A percentile compares a stretch with the other conserved stretches of the same genome.
phyloP scores from a whole-genome alignment of 768 basidiomycete genomes.

The Boletus subparvulus region DNA sequence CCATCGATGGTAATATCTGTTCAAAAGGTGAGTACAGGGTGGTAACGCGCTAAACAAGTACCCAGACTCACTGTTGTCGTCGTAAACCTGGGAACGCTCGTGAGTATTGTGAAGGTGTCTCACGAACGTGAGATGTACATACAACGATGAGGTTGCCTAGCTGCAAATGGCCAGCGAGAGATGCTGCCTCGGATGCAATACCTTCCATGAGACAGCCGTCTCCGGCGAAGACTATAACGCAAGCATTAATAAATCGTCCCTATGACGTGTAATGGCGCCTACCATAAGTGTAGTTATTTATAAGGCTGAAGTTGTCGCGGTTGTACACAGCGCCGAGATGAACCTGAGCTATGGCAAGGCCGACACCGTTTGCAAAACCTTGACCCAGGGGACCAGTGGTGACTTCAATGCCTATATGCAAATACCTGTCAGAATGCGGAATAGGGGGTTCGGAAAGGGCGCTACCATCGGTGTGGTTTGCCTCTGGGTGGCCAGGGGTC shows the following conservation, averaged over 20 bases:
- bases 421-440: constrained; percentile 4
- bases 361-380: constrained; percentile 91
- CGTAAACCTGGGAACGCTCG: constrained; percentile 64
- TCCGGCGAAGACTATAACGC: constrained; percentile 72
- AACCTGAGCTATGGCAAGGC: constrained; percentile 89
- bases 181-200: constrained; percentile 89
- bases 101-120: constrained; percentile 19
- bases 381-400: constrained; percentile 97
- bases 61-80: constrained; percentile 81
- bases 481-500: constrained; percentile 93
- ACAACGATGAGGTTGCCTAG: constrained; percentile 91
- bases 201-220: constrained; percentile 99
- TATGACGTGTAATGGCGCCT: constrained; percentile 10
- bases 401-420: constrained; percentile 67
- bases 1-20: constrained; percentile 96
- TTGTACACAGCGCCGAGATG: constrained; percentile 91
- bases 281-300: constrained; percentile 92
- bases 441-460: background rate
- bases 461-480: constrained; percentile 62
- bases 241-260: constrained; percentile 1
- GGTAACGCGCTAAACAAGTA: background rate
- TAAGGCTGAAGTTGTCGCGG: constrained; percentile 75
- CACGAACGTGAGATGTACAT: constrained; percentile 35
- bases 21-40: constrained; percentile 7
- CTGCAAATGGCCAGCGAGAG: constrained; percentile 90